Conservation (phyloP, 306 rosid species). For the Medicago truncatula region DNA sequence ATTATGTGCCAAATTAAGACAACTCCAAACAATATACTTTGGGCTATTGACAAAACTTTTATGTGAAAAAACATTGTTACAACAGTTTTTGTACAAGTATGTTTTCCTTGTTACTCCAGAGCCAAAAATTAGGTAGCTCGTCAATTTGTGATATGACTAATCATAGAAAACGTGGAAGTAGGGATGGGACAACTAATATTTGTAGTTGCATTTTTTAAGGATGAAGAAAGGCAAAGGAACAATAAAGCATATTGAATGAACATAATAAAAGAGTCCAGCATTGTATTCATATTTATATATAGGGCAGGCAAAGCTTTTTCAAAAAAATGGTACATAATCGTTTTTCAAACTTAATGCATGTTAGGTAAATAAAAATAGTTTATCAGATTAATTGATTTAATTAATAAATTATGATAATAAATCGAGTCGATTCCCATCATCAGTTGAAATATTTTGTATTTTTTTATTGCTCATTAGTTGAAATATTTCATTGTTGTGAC, state of each 20-base stretch:
- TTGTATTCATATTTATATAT: not conserved
- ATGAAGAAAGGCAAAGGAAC: too few species aligned
- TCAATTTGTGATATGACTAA: not conserved
- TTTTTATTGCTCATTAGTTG: too few species aligned
- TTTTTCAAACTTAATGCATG: not conserved
- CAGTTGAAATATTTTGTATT: too few species aligned
- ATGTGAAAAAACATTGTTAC: not conserved
- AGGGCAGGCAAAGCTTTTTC: constrained; percentile 9
- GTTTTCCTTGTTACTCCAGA: not conserved
- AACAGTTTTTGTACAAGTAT: not conserved
- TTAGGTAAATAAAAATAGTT: not conserved
- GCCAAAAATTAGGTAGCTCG: constrained; percentile 12
- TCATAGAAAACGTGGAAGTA: too few species aligned
- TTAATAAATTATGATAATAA: too few species aligned
- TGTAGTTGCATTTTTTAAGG: too few species aligned
- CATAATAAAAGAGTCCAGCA: not conserved
- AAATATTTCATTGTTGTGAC: too few species aligned
- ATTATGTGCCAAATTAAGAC: too few species aligned
- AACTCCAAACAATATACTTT: too few species aligned
- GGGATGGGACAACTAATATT: too few species aligned
- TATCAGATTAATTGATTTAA: too few species aligned
- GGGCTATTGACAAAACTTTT: not conserved
- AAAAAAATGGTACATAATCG: not conserved
- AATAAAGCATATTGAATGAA: not conserved
- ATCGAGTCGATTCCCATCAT: too few species aligned